phyloP scores from a whole-genome alignment of 2,329 filamentous ascomycete genomes.

The Fusarium devonianum region DNA sequence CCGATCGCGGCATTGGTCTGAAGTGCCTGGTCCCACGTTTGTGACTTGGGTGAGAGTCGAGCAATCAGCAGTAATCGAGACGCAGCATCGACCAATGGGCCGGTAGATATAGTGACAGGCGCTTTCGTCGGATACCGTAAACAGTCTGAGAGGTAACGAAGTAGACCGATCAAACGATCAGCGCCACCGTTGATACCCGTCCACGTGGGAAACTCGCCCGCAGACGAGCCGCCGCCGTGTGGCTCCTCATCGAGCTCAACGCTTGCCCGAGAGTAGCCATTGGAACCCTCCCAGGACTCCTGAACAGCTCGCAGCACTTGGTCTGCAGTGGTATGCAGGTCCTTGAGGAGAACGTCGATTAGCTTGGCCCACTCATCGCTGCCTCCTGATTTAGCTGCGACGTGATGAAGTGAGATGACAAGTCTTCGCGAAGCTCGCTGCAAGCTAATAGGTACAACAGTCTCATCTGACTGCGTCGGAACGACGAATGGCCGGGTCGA shows the following conservation, averaged over 20 bases:
- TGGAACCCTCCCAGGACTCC: conserved; percentile 80
- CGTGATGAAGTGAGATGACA: conserved; percentile 76
- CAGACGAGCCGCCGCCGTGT: conserved; percentile 53
- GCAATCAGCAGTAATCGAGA: conserved; percentile 73
- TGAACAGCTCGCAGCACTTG: conserved; percentile 78
- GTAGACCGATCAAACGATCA: conserved; percentile 71
- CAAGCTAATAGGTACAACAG: conserved; percentile 60
- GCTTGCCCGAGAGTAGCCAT: conserved; percentile 54
- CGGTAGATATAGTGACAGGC: conserved; percentile 71
- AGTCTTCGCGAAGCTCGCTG: conserved; percentile 68
- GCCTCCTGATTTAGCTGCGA: conserved; percentile 79
- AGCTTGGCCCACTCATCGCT: conserved; percentile 80
- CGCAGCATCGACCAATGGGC: conserved; percentile 71
- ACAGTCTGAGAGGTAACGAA: conserved; percentile 70
- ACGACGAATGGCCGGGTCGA: conserved; percentile 68
- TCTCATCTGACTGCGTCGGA: conserved; percentile 63
- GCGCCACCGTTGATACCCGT: conserved; percentile 75
- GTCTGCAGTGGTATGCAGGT: conserved; percentile 75
- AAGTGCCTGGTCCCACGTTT: conserved; percentile 57
- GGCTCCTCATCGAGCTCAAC: conserved; percentile 57
- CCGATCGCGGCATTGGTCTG: conserved; percentile 76
- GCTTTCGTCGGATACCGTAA: conserved; percentile 70
- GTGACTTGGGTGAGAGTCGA: conserved; percentile 57
- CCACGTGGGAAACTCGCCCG: conserved; percentile 72
- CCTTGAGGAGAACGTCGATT: conserved; percentile 66